Base-by-base conservation (phyloP, 257 asterid genomes). In the Mitragyna speciosa region DNA sequence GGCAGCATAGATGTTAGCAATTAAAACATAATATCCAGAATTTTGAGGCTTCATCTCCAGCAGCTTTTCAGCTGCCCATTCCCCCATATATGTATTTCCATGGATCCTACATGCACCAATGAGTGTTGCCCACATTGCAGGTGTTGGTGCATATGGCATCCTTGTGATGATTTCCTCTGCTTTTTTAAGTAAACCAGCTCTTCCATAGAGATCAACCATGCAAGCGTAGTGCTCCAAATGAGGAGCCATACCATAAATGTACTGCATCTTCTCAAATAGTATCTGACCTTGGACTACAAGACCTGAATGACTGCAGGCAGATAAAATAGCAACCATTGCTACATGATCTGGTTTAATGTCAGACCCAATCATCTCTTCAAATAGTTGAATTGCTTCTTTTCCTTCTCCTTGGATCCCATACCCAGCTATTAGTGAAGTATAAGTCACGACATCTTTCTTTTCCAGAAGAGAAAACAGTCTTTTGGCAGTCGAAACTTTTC, bases 251-350 rank as follows among this genome's bases (percentile, higher is more conserved):
- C 85, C 89, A 78, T 90, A 88, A n/a, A 85, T 39, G 22, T 43
- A 86, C 81, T 81, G 88, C 99, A 95, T 93, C 84, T 78, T 87
- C 82, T 83, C 87, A 65, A 93, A 95, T 70, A 89, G 83, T 52
- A 72, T 77, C 80, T 84, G 87, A 33, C 98, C 98, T 76, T 88
- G 84, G 41, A 72, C 76, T 39, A 95, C 91, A 74, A 93, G 92
- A 26, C 99, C 95, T 15, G 99, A 93, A 86, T 93, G 99, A 78
- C 99, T 92, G 63, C 98, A 95, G 28, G 95, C 99, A 69, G 97
- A 89, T 74, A 93, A 82, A 71, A 89, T 81, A 76, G 97, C 91
- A 80, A 92, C 83, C 97, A 93, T 90, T 78, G 93, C 89, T 58
- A 92, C 85, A n/a, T 88, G 89, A 64, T 93, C 98, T 48, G 98